Base-by-base conservation (phyloP, 2,329 filamentous ascomycete species). In the Apiospora kogelbergensis region DNA sequence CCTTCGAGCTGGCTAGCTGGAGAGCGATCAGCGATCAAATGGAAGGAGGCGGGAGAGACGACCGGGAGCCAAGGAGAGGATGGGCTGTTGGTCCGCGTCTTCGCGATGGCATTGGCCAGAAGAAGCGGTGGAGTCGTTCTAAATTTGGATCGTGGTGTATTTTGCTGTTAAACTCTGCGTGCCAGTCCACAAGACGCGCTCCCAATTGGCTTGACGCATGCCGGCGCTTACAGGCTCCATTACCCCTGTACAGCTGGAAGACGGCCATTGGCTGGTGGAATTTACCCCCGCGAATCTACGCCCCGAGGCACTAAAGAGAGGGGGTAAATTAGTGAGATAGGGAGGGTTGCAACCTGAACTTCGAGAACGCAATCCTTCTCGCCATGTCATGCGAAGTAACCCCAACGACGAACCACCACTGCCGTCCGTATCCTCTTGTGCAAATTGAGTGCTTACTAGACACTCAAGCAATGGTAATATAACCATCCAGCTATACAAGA, bases 1-100 rank as follows among this genome's bases (percentile, higher is more conserved):
- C n/a, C n/a, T n/a, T n/a, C 24, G 2, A 17, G 7, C 22, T 26
- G 9, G 4, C n/a, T 6, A n/a, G 20, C n/a, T 42, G 37, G 44
- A 66, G 64, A 30, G 60, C 63, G 63, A 68, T 66, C 22, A 63
- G 37, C 41, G 37, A 66, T 41, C 68, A 68, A 63, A 60, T 41
- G 64, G 64, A 40, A 24, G 44, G 60, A 65, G 45, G 63, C 68
- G 68, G 68, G 68, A 69, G 24, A 40, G 45, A 42, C 45, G 22
- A 42, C 40, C 22, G 37, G 63, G 63, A 26, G 63, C 57, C 65
- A 26, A 60, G 64, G 57, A 33, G 22, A 11, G 22, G 30, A 40
- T 44, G 20, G 60, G 53, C 42, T 46, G 46, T 66, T 65, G 40
- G 63, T 10, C 17, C 11, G 63, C 40, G 33, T 42, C 40, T 65